A percentile compares a stretch with the other conserved stretches of the same genome.
Conservation (phyloP, 2,329 filamentous ascomycete genomes). For the Sclerotiophoma versabilis region DNA sequence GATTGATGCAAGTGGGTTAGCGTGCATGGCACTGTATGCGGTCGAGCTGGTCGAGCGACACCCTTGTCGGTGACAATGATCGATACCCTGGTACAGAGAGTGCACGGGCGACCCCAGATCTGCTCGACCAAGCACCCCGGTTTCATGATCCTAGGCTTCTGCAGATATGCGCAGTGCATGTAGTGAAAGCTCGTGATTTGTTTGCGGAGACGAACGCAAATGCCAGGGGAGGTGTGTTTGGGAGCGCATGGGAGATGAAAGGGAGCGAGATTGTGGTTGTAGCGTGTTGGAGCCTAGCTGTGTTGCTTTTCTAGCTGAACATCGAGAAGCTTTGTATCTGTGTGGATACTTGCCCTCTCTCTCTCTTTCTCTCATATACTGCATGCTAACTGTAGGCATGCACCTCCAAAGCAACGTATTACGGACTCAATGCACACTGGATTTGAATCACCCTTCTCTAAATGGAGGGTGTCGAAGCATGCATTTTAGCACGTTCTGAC, state of each 20-base stretch:
- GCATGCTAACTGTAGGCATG: too few species aligned
- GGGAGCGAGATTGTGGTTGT: neutral
- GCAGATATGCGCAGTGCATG: neutral
- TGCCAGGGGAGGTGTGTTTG: neutral
- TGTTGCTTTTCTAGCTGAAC: too few species aligned
- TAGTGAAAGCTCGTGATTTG: neutral
- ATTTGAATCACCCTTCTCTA: too few species aligned
- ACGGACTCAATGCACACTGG: too few species aligned
- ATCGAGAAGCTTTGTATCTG: neutral
- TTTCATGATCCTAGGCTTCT: neutral
- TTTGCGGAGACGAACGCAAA: conserved; percentile 9
- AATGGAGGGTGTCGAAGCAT: neutral
- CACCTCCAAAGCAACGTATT: too few species aligned
- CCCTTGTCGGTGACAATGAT: conserved; percentile 1
- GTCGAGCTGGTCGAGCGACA: neutral
- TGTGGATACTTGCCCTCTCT: too few species aligned
- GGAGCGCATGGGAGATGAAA: neutral
- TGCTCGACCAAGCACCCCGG: conserved; percentile 14
- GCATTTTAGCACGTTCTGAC: neutral
- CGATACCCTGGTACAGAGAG: neutral
- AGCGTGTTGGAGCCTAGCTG: neutral
- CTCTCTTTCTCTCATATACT: too few species aligned
- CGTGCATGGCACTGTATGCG: neutral
- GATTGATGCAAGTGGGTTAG: neutral
- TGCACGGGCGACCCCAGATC: conserved; percentile 10